Evolutionary conservation across 441 rosid genomes (phyloP).

Genomic region (Codiaeum variegatum): DNA sequence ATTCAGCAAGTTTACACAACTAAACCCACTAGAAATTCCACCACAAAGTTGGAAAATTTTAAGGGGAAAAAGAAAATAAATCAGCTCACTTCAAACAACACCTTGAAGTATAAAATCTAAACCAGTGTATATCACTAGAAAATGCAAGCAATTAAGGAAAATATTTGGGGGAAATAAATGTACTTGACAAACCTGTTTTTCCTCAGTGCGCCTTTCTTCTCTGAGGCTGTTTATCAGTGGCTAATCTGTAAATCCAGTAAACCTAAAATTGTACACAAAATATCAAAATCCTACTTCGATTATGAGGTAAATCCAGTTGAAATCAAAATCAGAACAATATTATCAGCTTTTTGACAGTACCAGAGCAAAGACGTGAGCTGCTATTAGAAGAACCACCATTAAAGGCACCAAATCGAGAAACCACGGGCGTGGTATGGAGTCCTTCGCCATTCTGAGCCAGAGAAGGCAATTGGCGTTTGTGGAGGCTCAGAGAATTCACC

Average conservation of each 20-base stretch:
- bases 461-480: background rate
- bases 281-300: constrained; percentile 8
- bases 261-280: constrained; percentile 37
- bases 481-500: background rate
- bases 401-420: constrained; percentile 62
- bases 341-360: constrained; percentile 28
- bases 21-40: background rate
- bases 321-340: background rate
- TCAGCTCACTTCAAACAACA: too few species aligned
- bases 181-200: constrained; percentile 11
- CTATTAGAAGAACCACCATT: constrained; percentile 58
- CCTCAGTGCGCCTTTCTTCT: constrained; percentile 70
- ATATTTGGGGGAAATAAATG: background rate
- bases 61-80: background rate
- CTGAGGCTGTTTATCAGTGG: constrained; percentile 68
- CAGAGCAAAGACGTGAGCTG: constrained; percentile 80
- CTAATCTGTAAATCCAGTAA: constrained; percentile 85
- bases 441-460: constrained; percentile 43
- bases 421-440: constrained; percentile 50
- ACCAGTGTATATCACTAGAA: background rate
- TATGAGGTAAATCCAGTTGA: background rate
- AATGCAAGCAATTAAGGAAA: too few species aligned
- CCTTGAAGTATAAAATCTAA: background rate
- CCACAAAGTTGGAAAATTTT: background rate
- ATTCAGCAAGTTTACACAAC: background rate